Evolutionary conservation across 2,329 filamentous ascomycete species (phyloP), one percentile per base, ranked within the genome.

Genomic region (Dissoconium aciculare): DNA sequence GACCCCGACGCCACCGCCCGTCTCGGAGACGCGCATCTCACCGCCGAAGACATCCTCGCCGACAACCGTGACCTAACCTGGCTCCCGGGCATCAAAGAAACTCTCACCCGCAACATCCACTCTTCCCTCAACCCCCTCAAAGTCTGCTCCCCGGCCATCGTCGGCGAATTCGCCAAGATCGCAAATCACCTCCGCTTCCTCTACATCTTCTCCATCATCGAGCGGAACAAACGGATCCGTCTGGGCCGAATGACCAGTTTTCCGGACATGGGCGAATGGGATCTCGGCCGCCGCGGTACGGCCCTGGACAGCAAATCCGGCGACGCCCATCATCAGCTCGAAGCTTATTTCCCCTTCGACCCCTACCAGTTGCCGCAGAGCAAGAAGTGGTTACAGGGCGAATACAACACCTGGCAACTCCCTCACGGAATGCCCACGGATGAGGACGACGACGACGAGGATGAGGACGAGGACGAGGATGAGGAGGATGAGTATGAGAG

Each of bases 341-440:
- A 95, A 44, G 80, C 84, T 0, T 94, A 92, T 54, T 98, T 95
- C 49, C 89, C 89, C 0, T 98, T 98, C 49, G 89, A 98, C 51
- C 91, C 91, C 2, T 98, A 95, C 54, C 78, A 87, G 47, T 63
- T 98, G 29, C 85, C 85, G 1, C 64, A 74, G 43, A 94, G 85
- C 54, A 83, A 80, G 55, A 69, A 74, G 36, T 95, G 89, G 91
- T 60, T 98, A 9, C 78, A 84, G 39, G 67, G 71, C 12, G 78
- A 91, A 50, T 94, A 93, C 49, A 67, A 87, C 16, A 66, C 75
- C 30, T 94, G 83, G 80, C 71, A 71, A 40, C 69, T 74, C 4
- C 71, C 91, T 19, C 73, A 74, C 1, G 81, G 10, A 60, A 69
- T 55, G 28, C 66, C 66, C 19, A 64, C 67, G 15, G 66, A 67